Percentiles rank a stretch among this genome's conserved stretches.
These are phyloP conservation scores for Coix lacrymajobi DNA, from an alignment of 176 grass and related monocot genomes.

Conservation along the genomic window DNA sequence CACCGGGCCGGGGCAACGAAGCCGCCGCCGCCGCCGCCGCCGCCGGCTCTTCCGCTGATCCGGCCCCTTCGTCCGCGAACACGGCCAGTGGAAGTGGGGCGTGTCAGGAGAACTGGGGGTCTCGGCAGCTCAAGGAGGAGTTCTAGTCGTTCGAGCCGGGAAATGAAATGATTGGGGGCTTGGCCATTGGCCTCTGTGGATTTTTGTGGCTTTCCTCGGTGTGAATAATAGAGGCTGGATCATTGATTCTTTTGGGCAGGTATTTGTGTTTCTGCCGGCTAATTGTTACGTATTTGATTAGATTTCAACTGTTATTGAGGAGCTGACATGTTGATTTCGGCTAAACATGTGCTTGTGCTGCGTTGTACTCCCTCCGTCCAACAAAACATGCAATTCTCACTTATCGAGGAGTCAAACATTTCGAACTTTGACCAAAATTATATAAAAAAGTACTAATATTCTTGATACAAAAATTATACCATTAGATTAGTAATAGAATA, in stretches of 20 bases:
- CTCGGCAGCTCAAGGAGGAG: slow-evolving; percentile 36
- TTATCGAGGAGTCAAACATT: too few relatives aligned
- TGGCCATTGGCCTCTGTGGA: slow-evolving; percentile 16
- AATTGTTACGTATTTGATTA: slow-evolving; percentile 20
- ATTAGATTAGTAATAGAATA: too few relatives aligned
- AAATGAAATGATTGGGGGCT: background rate
- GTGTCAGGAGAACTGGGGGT: background rate
- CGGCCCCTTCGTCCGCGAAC: background rate
- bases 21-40: background rate
- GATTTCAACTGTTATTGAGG: slow-evolving; percentile 13
- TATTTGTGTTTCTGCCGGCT: slow-evolving; percentile 27
- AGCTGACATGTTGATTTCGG: slow-evolving; percentile 7
- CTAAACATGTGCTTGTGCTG: slow-evolving; percentile 19
- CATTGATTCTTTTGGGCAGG: slow-evolving; percentile 35
- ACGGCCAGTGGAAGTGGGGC: background rate
- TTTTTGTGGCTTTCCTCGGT: slow-evolving; percentile 4
- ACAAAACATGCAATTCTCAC: too few relatives aligned
- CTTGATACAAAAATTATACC: too few relatives aligned
- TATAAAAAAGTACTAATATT: too few relatives aligned
- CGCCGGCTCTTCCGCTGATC: background rate
- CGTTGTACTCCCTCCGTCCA: too few relatives aligned
- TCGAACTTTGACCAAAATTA: too few relatives aligned
- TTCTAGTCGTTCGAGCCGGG: background rate
- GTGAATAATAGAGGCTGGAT: slow-evolving; percentile 46
- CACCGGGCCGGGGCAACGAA: background rate